These are phyloP conservation scores for Aspergillus pseudoterreus DNA, from an alignment of 2,329 filamentous ascomycete genomes.

Conservation along the genomic window DNA sequence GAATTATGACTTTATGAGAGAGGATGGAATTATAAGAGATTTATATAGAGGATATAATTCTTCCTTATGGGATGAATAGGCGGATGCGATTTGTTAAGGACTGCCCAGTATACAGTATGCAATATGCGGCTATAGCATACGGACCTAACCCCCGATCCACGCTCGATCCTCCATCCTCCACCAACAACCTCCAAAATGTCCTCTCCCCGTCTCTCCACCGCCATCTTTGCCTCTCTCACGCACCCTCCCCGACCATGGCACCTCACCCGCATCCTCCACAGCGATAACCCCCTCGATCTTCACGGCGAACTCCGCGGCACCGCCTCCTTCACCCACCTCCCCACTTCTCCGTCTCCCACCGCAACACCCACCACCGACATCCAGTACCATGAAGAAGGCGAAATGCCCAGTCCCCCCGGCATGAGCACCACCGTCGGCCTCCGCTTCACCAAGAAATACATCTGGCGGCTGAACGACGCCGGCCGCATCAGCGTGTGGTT, in stretches of 20 bases:
- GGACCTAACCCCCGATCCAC: too few species aligned
- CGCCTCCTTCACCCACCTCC: constrained; percentile 34
- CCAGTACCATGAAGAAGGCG: constrained; percentile 43
- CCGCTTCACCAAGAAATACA: constrained; percentile 42
- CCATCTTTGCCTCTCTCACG: constrained; percentile 25
- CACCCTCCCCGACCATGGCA: constrained; percentile 29
- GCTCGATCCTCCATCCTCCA: not conserved
- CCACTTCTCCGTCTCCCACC: constrained; percentile 3
- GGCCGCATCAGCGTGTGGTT: constrained; percentile 43
- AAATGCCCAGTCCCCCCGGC: constrained; percentile 26
- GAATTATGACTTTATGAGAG: too few species aligned
- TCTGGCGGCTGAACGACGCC: constrained; percentile 35
- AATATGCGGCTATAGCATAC: too few species aligned
- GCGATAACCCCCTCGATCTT: constrained; percentile 39
- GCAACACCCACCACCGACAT: constrained; percentile 25
- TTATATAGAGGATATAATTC: too few species aligned
- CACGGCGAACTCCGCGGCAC: constrained; percentile 40
- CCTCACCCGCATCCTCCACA: constrained; percentile 37
- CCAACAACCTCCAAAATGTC: not conserved
- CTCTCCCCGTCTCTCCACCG: not conserved
- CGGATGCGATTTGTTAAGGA: too few species aligned
- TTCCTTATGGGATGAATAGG: too few species aligned
- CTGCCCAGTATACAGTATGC: too few species aligned
- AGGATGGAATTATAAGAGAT: too few species aligned
- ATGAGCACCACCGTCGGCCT: constrained; percentile 19